A percentile compares a stretch with the other conserved stretches of the same genome.
Conservation (phyloP, 306 rosid species). For the Trifolium pratense region DNA sequence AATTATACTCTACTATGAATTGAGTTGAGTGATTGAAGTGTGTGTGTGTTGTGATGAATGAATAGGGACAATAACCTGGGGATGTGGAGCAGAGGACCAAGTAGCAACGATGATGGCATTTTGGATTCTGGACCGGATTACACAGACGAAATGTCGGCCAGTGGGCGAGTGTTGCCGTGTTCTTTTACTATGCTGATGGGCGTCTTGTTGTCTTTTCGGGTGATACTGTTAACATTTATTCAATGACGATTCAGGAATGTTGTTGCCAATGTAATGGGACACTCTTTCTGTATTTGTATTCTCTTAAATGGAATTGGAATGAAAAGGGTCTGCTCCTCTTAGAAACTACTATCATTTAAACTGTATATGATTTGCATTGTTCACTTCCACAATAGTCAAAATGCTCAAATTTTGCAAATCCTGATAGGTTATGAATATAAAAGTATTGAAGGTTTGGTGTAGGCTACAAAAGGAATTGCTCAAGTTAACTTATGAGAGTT, state of each 20-base stretch:
- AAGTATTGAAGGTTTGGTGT: background rate
- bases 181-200: background rate
- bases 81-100: conserved; percentile 56
- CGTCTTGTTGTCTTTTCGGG: conserved; percentile 1
- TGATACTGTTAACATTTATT: conserved; percentile 7
- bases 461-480: background rate
- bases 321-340: conserved; percentile 31
- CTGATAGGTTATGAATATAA: background rate
- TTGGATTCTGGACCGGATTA: conserved; percentile 27
- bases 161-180: background rate
- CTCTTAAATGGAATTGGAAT: conserved; percentile 37
- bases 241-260: conserved; percentile 40
- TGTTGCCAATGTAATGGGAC: conserved; percentile 35
- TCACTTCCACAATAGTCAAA: background rate
- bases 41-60: conserved; percentile 21
- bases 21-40: conserved; percentile 6
- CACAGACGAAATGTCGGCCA: conserved; percentile 45
- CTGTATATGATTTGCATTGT: background rate
- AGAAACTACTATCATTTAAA: background rate
- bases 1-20: background rate
- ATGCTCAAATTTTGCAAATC: conserved; percentile 4
- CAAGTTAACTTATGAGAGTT: background rate
- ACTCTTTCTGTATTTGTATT: conserved; percentile 22
- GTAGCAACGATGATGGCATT: background rate
- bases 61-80: conserved; percentile 52